These are phyloP conservation scores for Chlorella sp. DNA, from an alignment of 139 green algal species.

Conservation along the genomic window DNA sequence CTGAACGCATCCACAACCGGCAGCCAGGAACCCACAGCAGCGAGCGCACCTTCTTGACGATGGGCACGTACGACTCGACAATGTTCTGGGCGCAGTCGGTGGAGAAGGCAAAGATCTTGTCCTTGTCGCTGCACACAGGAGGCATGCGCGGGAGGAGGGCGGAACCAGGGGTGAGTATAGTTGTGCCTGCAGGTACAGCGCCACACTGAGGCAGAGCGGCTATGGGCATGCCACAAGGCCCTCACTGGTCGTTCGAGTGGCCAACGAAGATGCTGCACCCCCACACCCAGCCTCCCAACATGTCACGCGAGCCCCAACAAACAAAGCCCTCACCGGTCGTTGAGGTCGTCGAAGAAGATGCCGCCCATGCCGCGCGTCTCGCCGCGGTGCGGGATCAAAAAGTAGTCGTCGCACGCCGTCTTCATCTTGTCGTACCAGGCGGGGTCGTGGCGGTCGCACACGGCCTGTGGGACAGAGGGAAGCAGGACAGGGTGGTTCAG, in stretches of 20 bases:
- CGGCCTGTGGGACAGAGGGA: constrained; percentile 44
- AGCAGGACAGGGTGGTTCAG: not conserved
- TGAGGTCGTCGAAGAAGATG: constrained; percentile 99
- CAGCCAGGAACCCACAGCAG: not conserved
- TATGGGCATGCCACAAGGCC: too few species aligned
- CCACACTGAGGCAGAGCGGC: too few species aligned
- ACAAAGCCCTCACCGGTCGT: constrained; percentile 65
- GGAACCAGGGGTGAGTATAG: too few species aligned
- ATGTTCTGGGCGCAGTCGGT: constrained; percentile 80
- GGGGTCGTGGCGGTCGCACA: constrained; percentile 96
- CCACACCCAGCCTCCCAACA: too few species aligned
- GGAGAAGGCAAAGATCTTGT: constrained; percentile 83
- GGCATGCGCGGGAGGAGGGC: too few species aligned
- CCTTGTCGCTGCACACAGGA: constrained; percentile 54
- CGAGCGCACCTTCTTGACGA: constrained; percentile 73
- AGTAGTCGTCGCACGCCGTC: constrained; percentile 98
- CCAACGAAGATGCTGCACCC: constrained; percentile 99
- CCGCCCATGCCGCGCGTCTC: constrained; percentile 90
- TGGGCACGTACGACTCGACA: constrained; percentile 87
- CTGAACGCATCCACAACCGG: not conserved
- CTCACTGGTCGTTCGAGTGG: constrained; percentile 89
- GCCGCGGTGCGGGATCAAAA: constrained; percentile 94
- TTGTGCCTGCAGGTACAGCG: too few species aligned
- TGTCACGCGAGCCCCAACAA: constrained; percentile 69
- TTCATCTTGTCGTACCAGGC: constrained; percentile 95